Percentiles rank a stretch among this genome's conserved stretches.
Evolutionary conservation across 768 basidiomycete species (phyloP).

Genomic region (Xanthoconium purpureum): DNA sequence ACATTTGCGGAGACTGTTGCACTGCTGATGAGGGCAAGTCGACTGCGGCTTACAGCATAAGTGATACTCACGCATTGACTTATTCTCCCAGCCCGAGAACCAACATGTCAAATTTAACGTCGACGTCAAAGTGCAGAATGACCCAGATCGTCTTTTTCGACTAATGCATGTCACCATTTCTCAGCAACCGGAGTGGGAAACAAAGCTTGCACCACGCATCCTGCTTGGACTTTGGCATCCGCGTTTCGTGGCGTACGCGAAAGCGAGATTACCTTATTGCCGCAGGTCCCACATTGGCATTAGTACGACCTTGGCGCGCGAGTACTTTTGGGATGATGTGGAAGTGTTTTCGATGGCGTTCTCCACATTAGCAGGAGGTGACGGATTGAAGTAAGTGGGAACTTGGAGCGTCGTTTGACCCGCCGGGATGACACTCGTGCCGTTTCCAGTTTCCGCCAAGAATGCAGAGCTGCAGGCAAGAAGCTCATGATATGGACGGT

Average conservation of each 20-base stretch:
- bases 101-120: conserved; percentile 77
- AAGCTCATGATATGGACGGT: conserved; percentile 95
- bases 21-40: conserved; percentile 70
- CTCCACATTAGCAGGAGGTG: conserved; percentile 60
- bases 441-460: conserved; percentile 63
- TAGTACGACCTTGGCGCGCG: conserved; percentile 66
- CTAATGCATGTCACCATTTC: conserved; percentile 72
- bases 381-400: conserved; percentile 62
- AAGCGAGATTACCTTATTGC: conserved; percentile 74
- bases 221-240: conserved; percentile 90
- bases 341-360: conserved; percentile 87
- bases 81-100: conserved; percentile 58
- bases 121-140: conserved; percentile 92
- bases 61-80: conserved; percentile 2
- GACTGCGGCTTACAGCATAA: conserved; percentile 5
- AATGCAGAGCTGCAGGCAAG: conserved; percentile 80
- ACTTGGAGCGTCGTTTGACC: neutral
- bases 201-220: conserved; percentile 72
- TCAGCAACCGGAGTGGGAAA: conserved; percentile 68
- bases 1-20: conserved; percentile 83
- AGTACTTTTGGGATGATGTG: conserved; percentile 87
- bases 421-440: neutral
- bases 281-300: conserved; percentile 82
- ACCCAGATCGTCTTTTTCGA: conserved; percentile 79
- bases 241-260: conserved; percentile 76